Evolutionary conservation across 225 moss, liverwort and hornwort species (phyloP).

Genomic region (Antitrichia curtipendula): DNA sequence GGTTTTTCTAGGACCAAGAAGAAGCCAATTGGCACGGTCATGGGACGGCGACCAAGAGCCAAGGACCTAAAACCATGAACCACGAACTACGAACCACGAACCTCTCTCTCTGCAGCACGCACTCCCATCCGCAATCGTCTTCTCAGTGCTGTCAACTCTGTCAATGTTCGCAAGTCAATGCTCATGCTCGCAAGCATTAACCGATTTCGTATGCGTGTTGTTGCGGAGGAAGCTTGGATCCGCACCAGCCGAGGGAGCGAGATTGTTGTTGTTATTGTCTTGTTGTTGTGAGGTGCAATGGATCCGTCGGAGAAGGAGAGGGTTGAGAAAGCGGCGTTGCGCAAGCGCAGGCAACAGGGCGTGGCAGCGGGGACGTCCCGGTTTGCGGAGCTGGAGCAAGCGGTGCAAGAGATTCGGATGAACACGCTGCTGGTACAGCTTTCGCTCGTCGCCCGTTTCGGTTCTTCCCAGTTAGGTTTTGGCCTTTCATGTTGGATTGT

Average conservation of each 20-base stretch:
- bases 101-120: neutral
- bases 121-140: neutral
- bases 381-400: conserved; percentile 51
- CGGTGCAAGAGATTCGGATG: conserved; percentile 50
- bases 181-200: neutral
- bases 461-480: neutral
- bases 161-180: conserved; percentile 1
- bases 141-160: neutral
- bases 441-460: neutral
- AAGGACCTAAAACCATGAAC: neutral
- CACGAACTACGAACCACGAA: neutral
- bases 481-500: neutral
- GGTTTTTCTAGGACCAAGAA: neutral
- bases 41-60: too few relatives aligned
- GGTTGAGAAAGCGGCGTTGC: conserved; percentile 48
- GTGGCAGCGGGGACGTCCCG: conserved; percentile 44
- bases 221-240: neutral
- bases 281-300: neutral
- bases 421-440: conserved; percentile 29
- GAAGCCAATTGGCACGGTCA: neutral
- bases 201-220: neutral
- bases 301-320: conserved; percentile 39
- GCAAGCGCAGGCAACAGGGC: conserved; percentile 50
- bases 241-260: neutral
- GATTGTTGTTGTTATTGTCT: neutral